Percentiles rank a stretch among this genome's conserved stretches.
Evolutionary conservation across 1,284 basidiomycete species (phyloP).

Genomic region (Papiliotrema laurentii): DNA sequence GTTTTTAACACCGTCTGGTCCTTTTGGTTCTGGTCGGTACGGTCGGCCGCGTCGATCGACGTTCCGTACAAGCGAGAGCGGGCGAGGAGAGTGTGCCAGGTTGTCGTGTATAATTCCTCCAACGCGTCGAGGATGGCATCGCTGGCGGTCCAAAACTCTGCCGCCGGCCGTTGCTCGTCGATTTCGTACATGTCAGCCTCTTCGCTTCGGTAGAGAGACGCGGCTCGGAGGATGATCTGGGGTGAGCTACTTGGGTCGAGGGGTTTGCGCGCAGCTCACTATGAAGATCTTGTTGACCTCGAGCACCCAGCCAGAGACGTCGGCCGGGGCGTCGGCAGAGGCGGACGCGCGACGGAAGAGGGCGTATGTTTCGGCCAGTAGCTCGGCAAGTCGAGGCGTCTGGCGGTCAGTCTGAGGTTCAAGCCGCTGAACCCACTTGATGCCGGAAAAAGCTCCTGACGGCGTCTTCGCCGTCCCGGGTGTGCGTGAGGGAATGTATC

Average conservation of each 20-base stretch:
- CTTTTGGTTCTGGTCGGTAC: conserved; percentile 7
- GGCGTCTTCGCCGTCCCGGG: conserved; percentile 63
- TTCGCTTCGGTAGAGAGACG: conserved; percentile 61
- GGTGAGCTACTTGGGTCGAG: background rate
- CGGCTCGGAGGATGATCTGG: conserved; percentile 67
- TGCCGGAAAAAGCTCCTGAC: conserved; percentile 80
- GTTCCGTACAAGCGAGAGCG: conserved; percentile 52
- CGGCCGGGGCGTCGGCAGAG: conserved; percentile 10
- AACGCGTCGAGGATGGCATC: conserved; percentile 63
- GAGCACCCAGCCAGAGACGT: conserved; percentile 53
- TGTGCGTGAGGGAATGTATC: conserved; percentile 38
- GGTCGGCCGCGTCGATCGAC: conserved; percentile 37
- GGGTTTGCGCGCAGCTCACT: conserved; percentile 53
- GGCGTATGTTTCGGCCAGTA: conserved; percentile 40
- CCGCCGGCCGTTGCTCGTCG: conserved; percentile 52
- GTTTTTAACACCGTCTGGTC: conserved; percentile 47
- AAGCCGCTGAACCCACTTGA: conserved; percentile 49
- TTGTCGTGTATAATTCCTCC: conserved; percentile 66
- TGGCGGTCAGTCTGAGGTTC: conserved; percentile 1
- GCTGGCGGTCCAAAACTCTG: conserved; percentile 81
- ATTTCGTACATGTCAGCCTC: conserved; percentile 67
- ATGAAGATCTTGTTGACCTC: conserved; percentile 70
- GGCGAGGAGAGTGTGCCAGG: conserved; percentile 52
- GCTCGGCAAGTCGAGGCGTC: conserved; percentile 34
- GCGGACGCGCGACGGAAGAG: conserved; percentile 24